A percentile compares a stretch with the other conserved stretches of the same genome.
These are phyloP conservation scores for Hymenoscyphus salicellus DNA, from an alignment of 2,329 filamentous ascomycete genomes.

Conservation along the genomic window DNA sequence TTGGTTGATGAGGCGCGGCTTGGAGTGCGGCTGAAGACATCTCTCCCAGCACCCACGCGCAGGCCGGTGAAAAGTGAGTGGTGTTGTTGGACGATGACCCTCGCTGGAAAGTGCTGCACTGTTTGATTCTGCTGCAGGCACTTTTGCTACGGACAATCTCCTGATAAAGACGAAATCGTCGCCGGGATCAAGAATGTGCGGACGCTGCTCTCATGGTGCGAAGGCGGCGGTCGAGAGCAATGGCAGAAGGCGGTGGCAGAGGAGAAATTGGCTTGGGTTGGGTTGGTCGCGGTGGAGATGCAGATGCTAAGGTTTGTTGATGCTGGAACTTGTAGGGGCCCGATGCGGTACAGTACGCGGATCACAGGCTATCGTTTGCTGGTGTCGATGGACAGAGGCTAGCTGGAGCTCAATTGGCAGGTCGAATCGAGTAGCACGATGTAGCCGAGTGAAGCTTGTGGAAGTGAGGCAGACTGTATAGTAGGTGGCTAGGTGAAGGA, in stretches of 20 bases:
- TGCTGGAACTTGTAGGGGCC: constrained; percentile 1
- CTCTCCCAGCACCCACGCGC: constrained; percentile 36
- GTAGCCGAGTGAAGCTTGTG: neutral
- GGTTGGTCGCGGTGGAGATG: neutral
- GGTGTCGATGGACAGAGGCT: neutral
- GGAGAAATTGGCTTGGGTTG: neutral
- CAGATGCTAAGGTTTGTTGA: constrained; percentile 5
- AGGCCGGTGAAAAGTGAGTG: constrained; percentile 7
- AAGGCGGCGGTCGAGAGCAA: constrained; percentile 21
- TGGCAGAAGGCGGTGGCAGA: neutral
- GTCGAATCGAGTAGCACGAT: neutral
- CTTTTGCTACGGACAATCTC: constrained; percentile 12
- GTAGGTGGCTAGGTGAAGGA: neutral
- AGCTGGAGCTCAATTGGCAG: constrained; percentile 1
- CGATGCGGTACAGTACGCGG: neutral
- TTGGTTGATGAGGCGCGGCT: constrained; percentile 53
- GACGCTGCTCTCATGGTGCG: constrained; percentile 46
- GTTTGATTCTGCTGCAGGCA: constrained; percentile 6
- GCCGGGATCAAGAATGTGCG: constrained; percentile 40
- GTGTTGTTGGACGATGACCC: constrained; percentile 9
- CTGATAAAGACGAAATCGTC: constrained; percentile 29
- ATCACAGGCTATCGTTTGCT: neutral
- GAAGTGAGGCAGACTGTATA: neutral
- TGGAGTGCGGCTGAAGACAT: constrained; percentile 66
- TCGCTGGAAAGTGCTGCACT: neutral